Base-by-base conservation (phyloP, 1,284 basidiomycete genomes). In the Trichosporon faecale region DNA sequence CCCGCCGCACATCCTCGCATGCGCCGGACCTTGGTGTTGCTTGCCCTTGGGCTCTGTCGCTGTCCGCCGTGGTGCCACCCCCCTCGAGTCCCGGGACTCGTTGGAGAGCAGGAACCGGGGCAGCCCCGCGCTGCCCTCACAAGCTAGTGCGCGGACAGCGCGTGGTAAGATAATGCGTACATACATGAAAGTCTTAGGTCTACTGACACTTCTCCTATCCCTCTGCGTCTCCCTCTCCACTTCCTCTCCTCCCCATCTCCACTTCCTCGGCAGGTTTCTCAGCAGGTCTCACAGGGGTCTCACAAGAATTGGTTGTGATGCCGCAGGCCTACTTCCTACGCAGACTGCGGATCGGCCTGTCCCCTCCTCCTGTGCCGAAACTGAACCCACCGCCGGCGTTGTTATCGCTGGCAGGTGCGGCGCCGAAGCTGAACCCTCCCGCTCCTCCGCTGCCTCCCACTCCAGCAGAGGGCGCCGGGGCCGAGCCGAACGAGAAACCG, bases 401-500 rank as follows among this genome's bases (percentile, higher is more conserved):
- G 37, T 55, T 29, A 18, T 21, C 52, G 23, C 64, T 9, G 3
- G 64, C 14, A 18, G 64, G 12, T 0, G 67, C 40, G 66, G 67
- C 40, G 66, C 67, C 67, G 23, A 68, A 64, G 21, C n/a, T 33
- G 46, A 68, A 68, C 8, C 66, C 66, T 37, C 35, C 35, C 3
- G 31, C 31, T 4, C 4, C 31, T 9, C 4, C 31, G 9, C 31
- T 9, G 2, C 44, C 67, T 3, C 52, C 66, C 1, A 60, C 3
- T 18, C 25, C 60, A 21, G 31, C 29, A 1, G 55, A n/a, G n/a
- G n/a, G n/a, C n/a, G n/a, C 18, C 21, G 66, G 25, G 16, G 66
- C 23, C 2, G 55, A 9, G 23, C 67, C 67, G 61, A 68, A 68
- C 14, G 67, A 52, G 61, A 67, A 67, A 8, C 66, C 31, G 31